Evolutionary conservation across 1,284 basidiomycete species (phyloP).

Genomic region (Porodaedalea pini): DNA sequence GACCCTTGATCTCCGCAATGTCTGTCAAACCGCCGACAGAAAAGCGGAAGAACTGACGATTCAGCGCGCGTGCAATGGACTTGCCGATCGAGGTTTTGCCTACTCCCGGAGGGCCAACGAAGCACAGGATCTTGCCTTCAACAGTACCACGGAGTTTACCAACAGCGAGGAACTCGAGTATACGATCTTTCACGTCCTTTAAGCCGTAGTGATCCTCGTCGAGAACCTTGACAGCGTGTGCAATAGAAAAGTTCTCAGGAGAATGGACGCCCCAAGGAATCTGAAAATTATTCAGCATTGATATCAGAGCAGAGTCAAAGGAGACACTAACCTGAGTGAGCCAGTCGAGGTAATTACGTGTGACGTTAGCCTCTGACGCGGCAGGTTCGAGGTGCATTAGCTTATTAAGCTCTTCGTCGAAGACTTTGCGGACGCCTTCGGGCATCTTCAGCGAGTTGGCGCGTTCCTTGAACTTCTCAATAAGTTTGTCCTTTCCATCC

Average conservation of each 20-base stretch:
- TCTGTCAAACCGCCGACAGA: slow-evolving; percentile 96
- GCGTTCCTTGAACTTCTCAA: slow-evolving; percentile 94
- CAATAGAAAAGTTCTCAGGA: slow-evolving; percentile 89
- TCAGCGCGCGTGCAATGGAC: slow-evolving; percentile 85
- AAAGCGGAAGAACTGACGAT: slow-evolving; percentile 92
- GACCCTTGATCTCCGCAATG: slow-evolving; percentile 99
- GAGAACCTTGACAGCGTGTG: slow-evolving; percentile 80
- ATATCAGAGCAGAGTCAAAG: not conserved
- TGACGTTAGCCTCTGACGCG: slow-evolving; percentile 95
- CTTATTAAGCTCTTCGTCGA: slow-evolving; percentile 96
- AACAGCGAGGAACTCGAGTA: slow-evolving; percentile 97
- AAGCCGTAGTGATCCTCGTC: slow-evolving; percentile 98
- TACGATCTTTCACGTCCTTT: slow-evolving; percentile 94
- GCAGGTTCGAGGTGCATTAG: slow-evolving; percentile 88
- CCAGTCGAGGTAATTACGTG: slow-evolving; percentile 95
- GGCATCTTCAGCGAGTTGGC: slow-evolving; percentile 90
- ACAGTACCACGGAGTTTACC: slow-evolving; percentile 95
- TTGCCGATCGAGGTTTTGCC: slow-evolving; percentile 95
- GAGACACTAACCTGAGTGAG: slow-evolving; percentile 68
- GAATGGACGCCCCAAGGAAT: slow-evolving; percentile 98
- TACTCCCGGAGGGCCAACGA: slow-evolving; percentile 96
- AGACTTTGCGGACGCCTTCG: slow-evolving; percentile 87
- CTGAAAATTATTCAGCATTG: slow-evolving; percentile 30
- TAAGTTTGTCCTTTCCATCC: slow-evolving; percentile 96
- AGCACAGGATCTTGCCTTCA: slow-evolving; percentile 97